phyloP scores from a whole-genome alignment of 2,329 filamentous ascomycete species.

The Sporothrix dimorphospora region DNA sequence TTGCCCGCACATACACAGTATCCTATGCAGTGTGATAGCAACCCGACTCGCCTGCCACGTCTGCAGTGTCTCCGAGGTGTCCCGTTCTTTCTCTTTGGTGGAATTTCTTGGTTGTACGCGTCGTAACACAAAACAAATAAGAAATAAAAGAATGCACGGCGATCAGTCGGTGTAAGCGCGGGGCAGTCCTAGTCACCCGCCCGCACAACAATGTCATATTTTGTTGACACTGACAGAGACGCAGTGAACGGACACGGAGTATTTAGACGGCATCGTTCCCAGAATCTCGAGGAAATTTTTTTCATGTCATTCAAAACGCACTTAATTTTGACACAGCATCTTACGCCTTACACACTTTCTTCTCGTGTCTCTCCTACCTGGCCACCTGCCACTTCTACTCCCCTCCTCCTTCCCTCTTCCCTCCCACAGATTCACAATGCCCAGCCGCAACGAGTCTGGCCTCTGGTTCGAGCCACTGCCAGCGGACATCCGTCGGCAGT shows the following conservation, averaged over 20 bases:
- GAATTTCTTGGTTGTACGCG: not conserved
- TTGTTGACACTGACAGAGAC: not conserved
- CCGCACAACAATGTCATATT: not conserved
- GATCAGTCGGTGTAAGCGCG: not conserved
- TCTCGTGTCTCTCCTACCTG: no score
- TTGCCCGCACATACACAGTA: not conserved
- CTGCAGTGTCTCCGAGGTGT: not conserved
- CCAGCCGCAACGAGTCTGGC: conserved; percentile 15
- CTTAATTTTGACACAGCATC: not conserved
- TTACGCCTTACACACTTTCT: not conserved
- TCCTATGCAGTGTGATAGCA: not conserved
- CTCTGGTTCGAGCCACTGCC: conserved; percentile 32
- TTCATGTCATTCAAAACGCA: not conserved
- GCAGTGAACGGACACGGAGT: not conserved
- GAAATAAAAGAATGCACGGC: not conserved
- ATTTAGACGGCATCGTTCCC: not conserved
- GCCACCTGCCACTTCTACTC: not conserved
- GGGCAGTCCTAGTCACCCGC: not conserved
- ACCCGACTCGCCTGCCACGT: not conserved
- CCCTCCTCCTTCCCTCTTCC: not conserved
- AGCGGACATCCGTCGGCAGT: conserved; percentile 26
- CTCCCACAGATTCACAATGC: conserved; percentile 19
- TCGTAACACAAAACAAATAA: not conserved
- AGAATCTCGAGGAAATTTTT: not conserved
- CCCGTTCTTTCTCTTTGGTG: not conserved